Percentiles rank a stretch among this genome's conserved stretches.
These are phyloP conservation scores for Hemerocallis citrina DNA, from an alignment of 106 monocot species.

Conservation along the genomic window DNA sequence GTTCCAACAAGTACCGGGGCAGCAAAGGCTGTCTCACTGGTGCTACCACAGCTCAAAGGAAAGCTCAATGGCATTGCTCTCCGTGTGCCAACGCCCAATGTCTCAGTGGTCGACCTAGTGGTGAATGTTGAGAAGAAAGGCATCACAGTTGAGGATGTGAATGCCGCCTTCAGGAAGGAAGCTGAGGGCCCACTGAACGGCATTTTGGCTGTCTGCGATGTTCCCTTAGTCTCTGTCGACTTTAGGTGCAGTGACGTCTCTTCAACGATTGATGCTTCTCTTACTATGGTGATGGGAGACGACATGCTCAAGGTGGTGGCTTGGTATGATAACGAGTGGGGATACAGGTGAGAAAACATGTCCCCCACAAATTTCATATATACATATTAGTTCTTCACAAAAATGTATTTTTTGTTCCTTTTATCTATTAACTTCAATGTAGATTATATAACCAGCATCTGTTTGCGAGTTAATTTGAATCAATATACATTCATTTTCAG, in stretches of 20 bases:
- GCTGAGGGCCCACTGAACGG: slow-evolving; percentile 80
- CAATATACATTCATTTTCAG: too few species aligned
- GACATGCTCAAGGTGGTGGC: slow-evolving; percentile 99
- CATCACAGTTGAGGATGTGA: slow-evolving; percentile 81
- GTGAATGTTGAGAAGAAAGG: slow-evolving; percentile 95
- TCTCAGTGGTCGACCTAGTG: slow-evolving; percentile 92
- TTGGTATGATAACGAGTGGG: slow-evolving; percentile 99
- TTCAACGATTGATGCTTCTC: slow-evolving; percentile 82
- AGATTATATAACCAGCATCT: background rate
- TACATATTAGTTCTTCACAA: background rate
- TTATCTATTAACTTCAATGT: background rate
- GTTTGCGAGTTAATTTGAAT: too few species aligned
- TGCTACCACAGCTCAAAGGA: slow-evolving; percentile 90
- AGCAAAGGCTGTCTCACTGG: slow-evolving; percentile 91
- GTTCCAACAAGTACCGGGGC: slow-evolving; percentile 99
- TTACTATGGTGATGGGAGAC: slow-evolving; percentile 99
- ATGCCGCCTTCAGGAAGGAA: slow-evolving; percentile 79
- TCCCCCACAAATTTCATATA: background rate
- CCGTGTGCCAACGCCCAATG: slow-evolving; percentile 93
- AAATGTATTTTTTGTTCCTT: background rate
- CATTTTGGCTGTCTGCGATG: slow-evolving; percentile 75
- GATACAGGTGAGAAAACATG: slow-evolving; percentile 65
- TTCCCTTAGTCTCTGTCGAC: slow-evolving; percentile 86
- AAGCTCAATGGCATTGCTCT: slow-evolving; percentile 98
- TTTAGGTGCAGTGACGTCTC: slow-evolving; percentile 94